phyloP scores from a whole-genome alignment of 2,329 filamentous ascomycete species.

The Aspergillus uvarum region DNA sequence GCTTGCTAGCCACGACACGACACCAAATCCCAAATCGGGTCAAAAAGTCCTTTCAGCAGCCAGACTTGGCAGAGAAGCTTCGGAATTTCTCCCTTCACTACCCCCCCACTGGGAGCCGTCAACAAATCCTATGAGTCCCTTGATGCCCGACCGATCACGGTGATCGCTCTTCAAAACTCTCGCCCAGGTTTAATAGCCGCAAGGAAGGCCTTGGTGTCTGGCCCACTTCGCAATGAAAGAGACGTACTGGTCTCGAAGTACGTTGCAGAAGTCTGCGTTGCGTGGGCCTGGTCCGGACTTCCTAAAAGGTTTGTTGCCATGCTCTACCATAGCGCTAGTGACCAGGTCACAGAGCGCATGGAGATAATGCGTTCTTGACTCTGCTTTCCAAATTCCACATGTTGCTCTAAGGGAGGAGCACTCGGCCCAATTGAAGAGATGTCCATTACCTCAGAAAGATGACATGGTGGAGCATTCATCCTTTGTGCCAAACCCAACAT shows the following conservation, averaged over 20 bases:
- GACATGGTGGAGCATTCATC: constrained; percentile 9
- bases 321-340: not conserved
- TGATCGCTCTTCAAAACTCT: not conserved
- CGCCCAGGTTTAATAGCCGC: not conserved
- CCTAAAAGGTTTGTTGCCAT: not conserved
- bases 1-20: constrained; percentile 7
- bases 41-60: constrained; percentile 29
- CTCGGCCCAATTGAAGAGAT: not conserved
- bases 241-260: not conserved
- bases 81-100: not conserved
- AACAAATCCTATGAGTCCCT: not conserved
- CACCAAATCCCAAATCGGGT: constrained; percentile 30
- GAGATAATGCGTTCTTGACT: not conserved
- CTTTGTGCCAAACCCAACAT: constrained; percentile 38
- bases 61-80: not conserved
- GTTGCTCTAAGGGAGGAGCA: not conserved
- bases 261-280: not conserved
- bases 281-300: constrained; percentile 10
- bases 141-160: not conserved
- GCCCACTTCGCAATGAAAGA: not conserved
- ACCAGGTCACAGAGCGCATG: not conserved
- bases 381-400: not conserved
- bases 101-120: not conserved
- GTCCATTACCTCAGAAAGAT: not conserved
- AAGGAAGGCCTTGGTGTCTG: not conserved